These are phyloP conservation scores for Cephalotrichum gorgonifer DNA, from an alignment of 2,329 filamentous ascomycete genomes.

Conservation along the genomic window DNA sequence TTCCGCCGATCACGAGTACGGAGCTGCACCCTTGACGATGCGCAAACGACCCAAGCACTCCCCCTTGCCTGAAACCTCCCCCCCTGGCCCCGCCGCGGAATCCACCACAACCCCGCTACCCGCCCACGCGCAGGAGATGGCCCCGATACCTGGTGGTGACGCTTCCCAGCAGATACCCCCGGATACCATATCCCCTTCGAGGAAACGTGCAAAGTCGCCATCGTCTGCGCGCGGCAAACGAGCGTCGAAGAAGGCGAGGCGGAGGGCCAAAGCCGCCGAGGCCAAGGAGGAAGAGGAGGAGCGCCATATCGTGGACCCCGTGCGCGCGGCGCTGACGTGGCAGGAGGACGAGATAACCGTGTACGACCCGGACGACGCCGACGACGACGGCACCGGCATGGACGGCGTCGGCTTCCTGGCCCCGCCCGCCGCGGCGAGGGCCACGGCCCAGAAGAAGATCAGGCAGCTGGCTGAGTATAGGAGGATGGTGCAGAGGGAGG, in stretches of 20 bases:
- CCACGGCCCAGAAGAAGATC: conserved; percentile 43
- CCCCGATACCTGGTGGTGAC: too few species aligned
- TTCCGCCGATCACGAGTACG: too few species aligned
- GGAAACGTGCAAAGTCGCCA: too few species aligned
- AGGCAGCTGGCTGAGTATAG: conserved; percentile 54
- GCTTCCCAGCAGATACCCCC: too few species aligned
- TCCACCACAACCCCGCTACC: too few species aligned
- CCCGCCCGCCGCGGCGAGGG: conserved; percentile 48
- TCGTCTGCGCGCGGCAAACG: too few species aligned
- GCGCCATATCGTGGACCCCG: conserved; percentile 34
- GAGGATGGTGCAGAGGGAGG: conserved; percentile 50
- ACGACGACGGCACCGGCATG: conserved; percentile 57
- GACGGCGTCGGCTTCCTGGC: conserved; percentile 60
- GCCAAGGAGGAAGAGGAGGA: conserved; percentile 19
- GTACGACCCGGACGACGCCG: conserved; percentile 52
- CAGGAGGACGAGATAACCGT: conserved; percentile 59
- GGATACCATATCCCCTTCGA: too few species aligned
- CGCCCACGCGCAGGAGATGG: too few species aligned
- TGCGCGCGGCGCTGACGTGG: conserved; percentile 54
- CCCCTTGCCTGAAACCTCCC: too few species aligned
- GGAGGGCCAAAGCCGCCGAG: conserved; percentile 7
- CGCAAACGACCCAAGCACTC: too few species aligned
- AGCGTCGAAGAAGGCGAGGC: not conserved
- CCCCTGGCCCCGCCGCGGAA: too few species aligned
- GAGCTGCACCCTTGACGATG: too few species aligned